Base-by-base conservation (phyloP, 345 rosid species). In the Brassica cretica region DNA sequence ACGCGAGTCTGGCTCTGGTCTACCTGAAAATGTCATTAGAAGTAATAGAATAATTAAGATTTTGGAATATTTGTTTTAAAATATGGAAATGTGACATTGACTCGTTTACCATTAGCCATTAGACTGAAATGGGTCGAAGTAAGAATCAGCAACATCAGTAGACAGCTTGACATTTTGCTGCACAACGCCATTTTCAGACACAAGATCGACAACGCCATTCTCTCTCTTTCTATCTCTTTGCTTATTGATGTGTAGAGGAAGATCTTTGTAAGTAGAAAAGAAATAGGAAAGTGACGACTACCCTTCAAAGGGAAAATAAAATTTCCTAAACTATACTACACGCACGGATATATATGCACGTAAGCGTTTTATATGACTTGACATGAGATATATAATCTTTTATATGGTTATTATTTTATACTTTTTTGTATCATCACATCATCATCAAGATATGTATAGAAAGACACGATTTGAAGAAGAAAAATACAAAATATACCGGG, bases 21-120 rank as follows among this genome's bases (percentile, higher is more conserved):
- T 86, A 37, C 89, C 98, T 89, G 88, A 75, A 83, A 14, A 73
- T 72, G 41, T 14, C 62, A 74, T 39, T 68, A 73, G 66, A 33
- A 32, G 72, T 29, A 75, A 76, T 12, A 76, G 35, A 46, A 53
- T 11, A 25, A 6, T 46, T 60, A 32, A 65, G 8, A 64, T 76
- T 49, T 32, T 15, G 10, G 1, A 62, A 29, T 3, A 10, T 10
- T 8, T 15, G 18, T 8, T 51, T 61, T 55, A 64, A 30, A 44
- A 70, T 19, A 72, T 16, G 30, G 68, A 78, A 82, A 69, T 66
- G 78, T 39, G 76, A 60, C 66, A 59, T 49, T 68, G 74, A 82
- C 81, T 49, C 80, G 58, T 44, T 85, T 91, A 87, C 97, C 94
- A 83, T 86, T 62, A 72, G 83, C 89, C 76, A 64, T 78, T 78